Base-by-base conservation (phyloP, 768 basidiomycete species). In the Russula abietina region DNA sequence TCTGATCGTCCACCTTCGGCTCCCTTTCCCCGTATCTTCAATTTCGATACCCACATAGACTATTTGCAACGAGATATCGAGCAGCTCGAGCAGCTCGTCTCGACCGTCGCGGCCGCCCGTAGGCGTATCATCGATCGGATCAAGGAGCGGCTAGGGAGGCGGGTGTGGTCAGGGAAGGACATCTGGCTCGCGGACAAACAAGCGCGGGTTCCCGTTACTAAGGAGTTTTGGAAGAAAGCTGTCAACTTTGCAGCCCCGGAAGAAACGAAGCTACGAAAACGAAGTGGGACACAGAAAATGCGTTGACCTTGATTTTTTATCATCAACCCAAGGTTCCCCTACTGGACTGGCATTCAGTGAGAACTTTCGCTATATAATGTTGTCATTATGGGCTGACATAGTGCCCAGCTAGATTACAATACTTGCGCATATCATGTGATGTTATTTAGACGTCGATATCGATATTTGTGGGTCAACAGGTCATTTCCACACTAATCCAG, bases 121-220 rank as follows among this genome's bases (percentile, higher is more conserved):
- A 79, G 75, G 6, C 82, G 87, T 11, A 81, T 76, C 19, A 75
- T 76, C 3, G 82, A 86, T 65, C 81, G 89, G 19, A 60, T 83
- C n/a, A 89, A 89, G 73, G 88, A 91, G 73, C 78, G 82, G 33
- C 73, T 91, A n/a, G 88, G 88, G 10, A 82, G 90, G n/a, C 83
- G 90, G 12, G 82, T 91, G 0, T 90, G 88, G 88, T 71, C 66
- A 6, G 77, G 71, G 36, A 83, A 81, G 71, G 74, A 83, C 58
- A 66, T 92, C 3, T 91, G 80, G 68, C 58, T 90, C 52, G 70
- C 70, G 30, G 67, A 67, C n/a, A 59, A 64, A 38, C 46, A 50
- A 12, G 14, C 60, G 19, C 79, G 81, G 41, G 64, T 73, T 26
- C 61, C 65, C 2, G 67, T 87, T 38, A 70, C 77, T 26, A 77